Base-by-base conservation (phyloP, 2,329 filamentous ascomycete genomes). In the Samsoniella hepiali region DNA sequence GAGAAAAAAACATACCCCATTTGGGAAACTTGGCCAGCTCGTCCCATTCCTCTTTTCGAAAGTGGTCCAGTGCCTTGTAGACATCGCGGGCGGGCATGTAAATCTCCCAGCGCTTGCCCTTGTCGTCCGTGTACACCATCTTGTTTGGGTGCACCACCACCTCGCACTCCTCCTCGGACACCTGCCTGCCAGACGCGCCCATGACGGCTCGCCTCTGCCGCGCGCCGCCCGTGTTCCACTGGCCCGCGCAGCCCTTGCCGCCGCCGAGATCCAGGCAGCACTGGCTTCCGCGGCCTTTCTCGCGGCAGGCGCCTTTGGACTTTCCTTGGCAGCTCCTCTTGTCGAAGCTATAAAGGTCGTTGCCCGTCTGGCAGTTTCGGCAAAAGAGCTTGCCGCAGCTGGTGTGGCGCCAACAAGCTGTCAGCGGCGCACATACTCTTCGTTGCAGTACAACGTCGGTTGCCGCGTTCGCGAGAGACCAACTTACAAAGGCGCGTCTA, bases 21-120 rank as follows among this genome's bases (percentile, higher is more conserved):
- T 27, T 40, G 9, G 53, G 53, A 40, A 56, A 56, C 53, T 56
- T 56, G 32, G 34, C 32, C 32, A 56, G 38, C 22, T 56, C 53
- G 2, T 27, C 31, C 53, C 53, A 56, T 56, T 56, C 40, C 47
- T 47, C 40, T 27, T 36, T 44, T 29, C 9, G 32, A 29, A 29
- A 34, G 31, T 58, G 40, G 13, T 10, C 55, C 38, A 58, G 34
- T 27, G 40, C 55, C 34, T 47, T 36, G 17, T 58, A 58, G 10
- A 31, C 47, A 10, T 58, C 55, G 15, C 40, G 55, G 0, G 55
- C 27, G 13, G 55, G 55, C 11, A 58, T 58, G 55, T 58, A 47
- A 47, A 58, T 58, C n/a, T 47, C 55, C 11, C n/a, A 7, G 10
- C 40, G 22, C 40, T 45, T 13, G 38, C 55, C 55, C 13, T 34